Evolutionary conservation across 441 rosid species (phyloP).

Genomic region (Gossypium davidsonii): DNA sequence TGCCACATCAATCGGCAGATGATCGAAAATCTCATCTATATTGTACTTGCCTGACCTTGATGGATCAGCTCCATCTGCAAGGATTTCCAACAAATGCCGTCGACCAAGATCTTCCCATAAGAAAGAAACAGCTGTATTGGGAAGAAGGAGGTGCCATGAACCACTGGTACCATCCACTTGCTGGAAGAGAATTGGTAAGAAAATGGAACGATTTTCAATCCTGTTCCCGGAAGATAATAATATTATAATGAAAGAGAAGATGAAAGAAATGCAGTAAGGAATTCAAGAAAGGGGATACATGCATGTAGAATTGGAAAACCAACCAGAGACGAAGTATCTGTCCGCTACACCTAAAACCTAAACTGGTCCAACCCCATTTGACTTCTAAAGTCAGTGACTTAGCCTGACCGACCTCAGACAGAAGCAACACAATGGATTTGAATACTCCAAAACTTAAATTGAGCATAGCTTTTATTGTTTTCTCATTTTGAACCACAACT

Average conservation of each 20-base stretch:
- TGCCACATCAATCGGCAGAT: constrained; percentile 51
- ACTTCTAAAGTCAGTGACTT: neutral
- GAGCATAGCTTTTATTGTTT: neutral
- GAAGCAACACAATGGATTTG: neutral
- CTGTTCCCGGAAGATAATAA: constrained; percentile 38
- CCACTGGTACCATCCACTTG: constrained; percentile 72
- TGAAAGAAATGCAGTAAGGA: constrained; percentile 6
- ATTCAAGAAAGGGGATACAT: constrained; percentile 1
- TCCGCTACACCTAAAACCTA: neutral
- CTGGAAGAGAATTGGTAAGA: constrained; percentile 73
- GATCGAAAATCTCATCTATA: constrained; percentile 82
- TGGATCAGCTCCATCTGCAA: constrained; percentile 70
- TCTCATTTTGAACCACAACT: neutral
- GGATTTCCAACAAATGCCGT: constrained; percentile 61
- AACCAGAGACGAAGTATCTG: neutral
- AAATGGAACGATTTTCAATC: constrained; percentile 92
- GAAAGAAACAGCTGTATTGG: constrained; percentile 83
- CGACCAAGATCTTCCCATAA: constrained; percentile 96
- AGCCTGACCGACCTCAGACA: neutral
- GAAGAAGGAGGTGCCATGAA: constrained; percentile 90
- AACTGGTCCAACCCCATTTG: neutral
- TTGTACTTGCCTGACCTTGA: constrained; percentile 54
- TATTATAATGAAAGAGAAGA: constrained; percentile 11
- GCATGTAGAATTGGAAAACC: constrained; percentile 3
- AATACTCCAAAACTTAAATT: neutral